Evolutionary conservation across 495 filamentous ascomycete genomes (phyloP), one percentile per base, ranked within the genome.

Genomic region (Annulohypoxylon nitens): DNA sequence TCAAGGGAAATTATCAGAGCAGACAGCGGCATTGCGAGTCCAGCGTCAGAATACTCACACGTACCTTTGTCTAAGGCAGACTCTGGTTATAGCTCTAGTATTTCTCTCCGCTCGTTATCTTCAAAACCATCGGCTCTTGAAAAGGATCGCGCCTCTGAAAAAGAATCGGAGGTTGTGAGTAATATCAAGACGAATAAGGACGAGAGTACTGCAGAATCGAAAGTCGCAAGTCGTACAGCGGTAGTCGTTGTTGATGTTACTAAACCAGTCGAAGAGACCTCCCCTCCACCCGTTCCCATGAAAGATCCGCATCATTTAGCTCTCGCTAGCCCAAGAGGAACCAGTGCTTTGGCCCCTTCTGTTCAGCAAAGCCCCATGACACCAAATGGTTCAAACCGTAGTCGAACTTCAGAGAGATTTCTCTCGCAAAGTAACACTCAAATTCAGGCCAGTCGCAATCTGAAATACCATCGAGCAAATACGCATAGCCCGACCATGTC

Each of bases 1-100:
- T 59, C 59, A 20, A 61, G 36, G 14, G 76, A 70, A 36, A 71
- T 85, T 2, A 72, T 60, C 9, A 80, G 83, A 64, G 82, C 80
- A 3, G 83, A 86, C 59, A 86, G 83, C 43, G 84, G 82, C 7
- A 80, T 86, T 48, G 71, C 82, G 0, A 83, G 80, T 64, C 78
- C 82, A 0, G 67, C 68, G 4, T 78, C 82, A 2, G 80, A 83
- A 20, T 61, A 30, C 20, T 71, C 78, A 2, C 77, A 79, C 36
- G 84, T 83, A 41, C 75, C 81, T 10, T 67, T 87, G 16, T 80
- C 84, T 7, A 88, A 88, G 51, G 85, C 85, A 33, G 86, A 88
- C 63, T 87, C 84, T n/a, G 87, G 87, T 18, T 88, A 88, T 57
- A 86, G 86, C 71, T 88, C 85, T 5, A 86, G 83, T 59, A 79